Conservation (phyloP, 2,329 filamentous ascomycete species). For the Chrysoporthe cubensis region DNA sequence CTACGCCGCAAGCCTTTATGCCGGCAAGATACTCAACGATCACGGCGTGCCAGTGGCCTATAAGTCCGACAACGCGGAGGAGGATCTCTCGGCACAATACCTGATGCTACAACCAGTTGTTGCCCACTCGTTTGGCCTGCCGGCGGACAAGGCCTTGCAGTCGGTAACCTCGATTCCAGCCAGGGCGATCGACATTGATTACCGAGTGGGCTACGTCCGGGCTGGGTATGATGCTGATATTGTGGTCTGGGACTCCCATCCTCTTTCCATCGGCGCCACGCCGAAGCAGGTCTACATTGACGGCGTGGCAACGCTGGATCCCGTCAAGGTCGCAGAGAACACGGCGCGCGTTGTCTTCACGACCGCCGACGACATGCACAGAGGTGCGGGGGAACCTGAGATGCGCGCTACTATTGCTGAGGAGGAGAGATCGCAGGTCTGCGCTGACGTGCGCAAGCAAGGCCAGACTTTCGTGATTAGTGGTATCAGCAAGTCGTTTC, state of each 20-base stretch:
- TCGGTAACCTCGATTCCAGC: slow-evolving; percentile 52
- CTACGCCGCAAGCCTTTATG: slow-evolving; percentile 45
- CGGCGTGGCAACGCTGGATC: slow-evolving; percentile 43
- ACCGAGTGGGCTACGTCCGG: slow-evolving; percentile 48
- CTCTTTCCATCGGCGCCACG: slow-evolving; percentile 48
- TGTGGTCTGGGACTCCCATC: slow-evolving; percentile 54
- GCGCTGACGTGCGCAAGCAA: slow-evolving; percentile 30
- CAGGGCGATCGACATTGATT: slow-evolving; percentile 45
- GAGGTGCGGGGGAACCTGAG: slow-evolving; percentile 27
- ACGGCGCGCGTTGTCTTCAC: slow-evolving; percentile 25
- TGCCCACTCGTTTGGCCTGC: slow-evolving; percentile 47
- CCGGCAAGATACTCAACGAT: slow-evolving; percentile 44
- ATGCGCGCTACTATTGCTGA: slow-evolving; percentile 34
- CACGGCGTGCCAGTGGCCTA: slow-evolving; percentile 47
- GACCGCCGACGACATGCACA: neutral
- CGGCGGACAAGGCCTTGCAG: slow-evolving; percentile 45
- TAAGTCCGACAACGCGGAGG: slow-evolving; percentile 44
- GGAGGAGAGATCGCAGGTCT: slow-evolving; percentile 35
- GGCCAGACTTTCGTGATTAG: slow-evolving; percentile 40
- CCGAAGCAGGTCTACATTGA: slow-evolving; percentile 54
- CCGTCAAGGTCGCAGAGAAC: slow-evolving; percentile 38
- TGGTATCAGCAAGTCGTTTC: slow-evolving; percentile 43
- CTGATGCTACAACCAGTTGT: slow-evolving; percentile 46
- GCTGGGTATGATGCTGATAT: slow-evolving; percentile 55
- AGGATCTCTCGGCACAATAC: slow-evolving; percentile 45